These are phyloP conservation scores for Eucalyptus sp. DNA, from an alignment of 345 rosid genomes.

Conservation along the genomic window DNA sequence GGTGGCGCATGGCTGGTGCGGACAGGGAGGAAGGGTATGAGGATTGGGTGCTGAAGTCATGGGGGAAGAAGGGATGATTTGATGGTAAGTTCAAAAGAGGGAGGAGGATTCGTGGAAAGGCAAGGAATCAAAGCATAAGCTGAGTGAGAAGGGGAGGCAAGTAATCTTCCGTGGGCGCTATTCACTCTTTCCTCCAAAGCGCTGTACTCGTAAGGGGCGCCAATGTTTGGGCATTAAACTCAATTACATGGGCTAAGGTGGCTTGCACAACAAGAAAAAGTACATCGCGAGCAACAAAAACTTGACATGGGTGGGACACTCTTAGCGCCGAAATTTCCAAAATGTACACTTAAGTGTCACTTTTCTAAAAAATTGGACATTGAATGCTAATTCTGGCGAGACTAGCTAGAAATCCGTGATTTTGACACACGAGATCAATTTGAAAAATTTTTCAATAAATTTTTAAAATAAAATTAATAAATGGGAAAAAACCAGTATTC, in stretches of 20 bases:
- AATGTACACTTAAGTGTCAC: too few relatives aligned
- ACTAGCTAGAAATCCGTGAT: too few relatives aligned
- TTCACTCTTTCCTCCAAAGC: background rate
- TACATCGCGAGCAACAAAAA: too few relatives aligned
- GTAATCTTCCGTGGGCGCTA: background rate
- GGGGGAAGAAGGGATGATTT: background rate
- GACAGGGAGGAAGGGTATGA: background rate
- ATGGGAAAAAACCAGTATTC: too few relatives aligned
- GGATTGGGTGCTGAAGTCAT: background rate
- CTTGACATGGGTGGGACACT: too few relatives aligned
- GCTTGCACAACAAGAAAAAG: background rate
- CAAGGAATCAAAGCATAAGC: background rate
- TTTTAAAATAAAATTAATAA: too few relatives aligned
- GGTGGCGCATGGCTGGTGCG: background rate
- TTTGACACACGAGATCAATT: too few relatives aligned
- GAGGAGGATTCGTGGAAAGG: conserved; percentile 12
- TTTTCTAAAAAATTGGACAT: too few relatives aligned
- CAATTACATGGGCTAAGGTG: background rate
- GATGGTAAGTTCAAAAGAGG: background rate
- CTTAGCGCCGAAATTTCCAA: fast-evolving
- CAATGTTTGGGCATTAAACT: background rate
- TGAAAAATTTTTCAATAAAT: fast-evolving
- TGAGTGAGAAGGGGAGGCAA: background rate
- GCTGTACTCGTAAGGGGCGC: background rate
- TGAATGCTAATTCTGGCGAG: too few relatives aligned